These are phyloP conservation scores for Senecio squalidus DNA, from an alignment of 140 eudicot species.

Conservation along the genomic window DNA sequence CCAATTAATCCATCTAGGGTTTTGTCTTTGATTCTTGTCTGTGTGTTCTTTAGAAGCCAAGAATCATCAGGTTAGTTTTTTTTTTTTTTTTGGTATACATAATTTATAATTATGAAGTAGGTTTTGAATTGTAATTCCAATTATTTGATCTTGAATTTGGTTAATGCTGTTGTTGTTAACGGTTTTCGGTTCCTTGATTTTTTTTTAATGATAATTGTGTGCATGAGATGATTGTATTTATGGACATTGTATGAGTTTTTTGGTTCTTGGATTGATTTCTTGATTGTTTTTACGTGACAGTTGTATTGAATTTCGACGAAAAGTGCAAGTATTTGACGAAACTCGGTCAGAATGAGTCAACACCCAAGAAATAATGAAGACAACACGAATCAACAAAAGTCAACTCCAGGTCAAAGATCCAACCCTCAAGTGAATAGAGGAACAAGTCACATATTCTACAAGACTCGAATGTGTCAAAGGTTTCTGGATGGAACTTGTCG, in stretches of 20 bases:
- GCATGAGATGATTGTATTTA: no score
- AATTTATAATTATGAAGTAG: no score
- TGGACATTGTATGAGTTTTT: no score
- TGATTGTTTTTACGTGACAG: not conserved
- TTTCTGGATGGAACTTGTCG: slow-evolving; percentile 59
- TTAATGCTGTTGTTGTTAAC: no score
- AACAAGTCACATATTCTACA: slow-evolving; percentile 60
- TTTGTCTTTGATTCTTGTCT: slow-evolving; percentile 16
- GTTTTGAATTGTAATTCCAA: no score
- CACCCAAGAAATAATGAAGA: slow-evolving; percentile 33
- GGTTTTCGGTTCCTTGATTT: no score
- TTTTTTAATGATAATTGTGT: no score
- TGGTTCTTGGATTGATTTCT: no score
- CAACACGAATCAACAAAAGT: slow-evolving; percentile 24
- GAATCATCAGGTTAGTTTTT: slow-evolving; percentile 20
- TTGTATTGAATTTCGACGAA: not conserved
- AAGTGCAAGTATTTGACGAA: no score
- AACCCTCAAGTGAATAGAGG: slow-evolving; percentile 36
- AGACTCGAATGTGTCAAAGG: slow-evolving; percentile 66
- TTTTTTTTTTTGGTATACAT: not conserved
- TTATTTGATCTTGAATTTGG: no score
- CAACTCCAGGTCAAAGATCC: slow-evolving; percentile 22
- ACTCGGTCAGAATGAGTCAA: no score
- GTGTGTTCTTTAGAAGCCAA: not conserved
- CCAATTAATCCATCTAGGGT: slow-evolving; percentile 12